These are phyloP conservation scores for Blepharisma japonicum DNA, from an alignment of 73 alveolate species.

Conservation along the genomic window DNA sequence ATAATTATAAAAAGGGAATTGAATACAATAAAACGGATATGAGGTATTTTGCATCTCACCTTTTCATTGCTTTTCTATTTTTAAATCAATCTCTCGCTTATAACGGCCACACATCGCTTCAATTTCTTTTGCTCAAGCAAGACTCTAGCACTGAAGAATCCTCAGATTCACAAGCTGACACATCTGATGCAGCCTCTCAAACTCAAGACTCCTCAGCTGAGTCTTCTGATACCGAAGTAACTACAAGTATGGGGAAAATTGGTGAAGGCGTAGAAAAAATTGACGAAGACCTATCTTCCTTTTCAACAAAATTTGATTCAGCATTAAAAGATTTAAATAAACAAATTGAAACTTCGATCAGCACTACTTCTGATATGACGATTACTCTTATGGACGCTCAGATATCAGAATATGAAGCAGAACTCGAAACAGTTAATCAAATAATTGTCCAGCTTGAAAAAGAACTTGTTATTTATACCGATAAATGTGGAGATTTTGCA, in stretches of 20 bases:
- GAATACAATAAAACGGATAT: too few species aligned
- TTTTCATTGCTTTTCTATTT: too few species aligned
- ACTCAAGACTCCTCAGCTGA: too few species aligned
- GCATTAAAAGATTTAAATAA: conserved; percentile 1
- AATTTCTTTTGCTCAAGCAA: too few species aligned
- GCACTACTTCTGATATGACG: not conserved
- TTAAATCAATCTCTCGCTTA: too few species aligned
- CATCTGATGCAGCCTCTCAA: too few species aligned
- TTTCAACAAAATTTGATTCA: not conserved
- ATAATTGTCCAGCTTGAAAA: not conserved
- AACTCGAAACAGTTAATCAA: not conserved
- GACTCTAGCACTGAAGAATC: too few species aligned
- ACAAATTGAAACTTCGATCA: not conserved
- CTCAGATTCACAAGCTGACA: too few species aligned
- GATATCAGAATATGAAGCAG: not conserved
- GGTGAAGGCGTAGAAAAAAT: conserved; percentile 17
- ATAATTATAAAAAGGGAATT: too few species aligned
- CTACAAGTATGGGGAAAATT: not conserved
- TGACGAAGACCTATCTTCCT: not conserved
- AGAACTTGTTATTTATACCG: not conserved
- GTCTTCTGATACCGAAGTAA: not conserved
- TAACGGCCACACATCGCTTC: too few species aligned
- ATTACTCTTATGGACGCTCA: not conserved
- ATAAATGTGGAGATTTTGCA: not conserved
- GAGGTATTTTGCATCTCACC: too few species aligned